Base-by-base conservation (phyloP, 1,139 yeast species). In the Geotrichum siamense region DNA sequence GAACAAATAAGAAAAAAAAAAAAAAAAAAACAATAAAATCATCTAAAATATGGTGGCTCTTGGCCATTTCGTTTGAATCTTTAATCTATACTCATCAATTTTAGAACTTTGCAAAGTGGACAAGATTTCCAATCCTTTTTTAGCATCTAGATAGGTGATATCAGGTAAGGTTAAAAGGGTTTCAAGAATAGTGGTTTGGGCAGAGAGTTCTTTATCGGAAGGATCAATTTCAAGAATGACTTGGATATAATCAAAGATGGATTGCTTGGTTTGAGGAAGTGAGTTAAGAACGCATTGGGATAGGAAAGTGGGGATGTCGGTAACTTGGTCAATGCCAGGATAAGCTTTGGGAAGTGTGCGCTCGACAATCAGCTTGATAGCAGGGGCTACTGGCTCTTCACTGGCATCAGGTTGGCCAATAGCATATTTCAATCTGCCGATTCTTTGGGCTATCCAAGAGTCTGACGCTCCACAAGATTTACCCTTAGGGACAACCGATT, bases 401-500 rank as follows among this genome's bases (percentile, higher is more conserved):
- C 31, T 41, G 32, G 54, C 62, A 29, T 13, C 30, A n/a, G 43
- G 37, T 20, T 44, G 35, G 35, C 57, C 60, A 31, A 63, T 48
- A 8, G 53, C 50, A 35, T 55, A 39, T 28, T 60, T 52, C 19
- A 57, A 51, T 35, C 58, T 48, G 4, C 56, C 53, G 0, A 59
- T 62, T 6, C 57, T 52, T 3, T 58, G 53, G 3, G 53, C 53
- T 23, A 62, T 37, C 60, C 61, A 57, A 13, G 56, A 50, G 6
- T 45, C 46, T 3, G 55, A 37, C 3, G 62, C 61, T 3, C 65
- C 68, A 33, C 50, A 47, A 20, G 48, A 53, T 49, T 54, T 55
- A 35, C 65, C 67, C 53, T 71, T 72, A n/a, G 49, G 44, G 30
- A 60, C 59, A 44, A 73, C 55, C 0, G 74, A 66, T 33, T 66